Base-by-base conservation (phyloP, 2,329 filamentous ascomycete species). In the Macrophomina pseudophaseolina region DNA sequence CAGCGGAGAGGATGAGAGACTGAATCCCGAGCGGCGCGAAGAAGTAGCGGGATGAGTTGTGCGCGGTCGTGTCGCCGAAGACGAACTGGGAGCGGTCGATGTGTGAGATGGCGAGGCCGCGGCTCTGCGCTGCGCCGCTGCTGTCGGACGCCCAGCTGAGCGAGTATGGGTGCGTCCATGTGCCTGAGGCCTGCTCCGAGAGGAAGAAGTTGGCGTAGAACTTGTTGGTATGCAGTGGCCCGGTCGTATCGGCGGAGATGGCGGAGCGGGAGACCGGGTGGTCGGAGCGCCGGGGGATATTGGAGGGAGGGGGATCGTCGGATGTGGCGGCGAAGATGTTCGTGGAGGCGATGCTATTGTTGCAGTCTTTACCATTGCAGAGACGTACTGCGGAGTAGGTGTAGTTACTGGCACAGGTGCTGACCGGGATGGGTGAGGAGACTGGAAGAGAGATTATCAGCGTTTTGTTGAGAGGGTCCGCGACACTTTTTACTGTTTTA, bases 21-120 rank as follows among this genome's bases (percentile, higher is more conserved):
- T 96, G 90, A 18, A 97, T 90, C 0, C 92, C 92, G 63, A 95
- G 82, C 0, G 95, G 94, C 71, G 92, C 94, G 73, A 92, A 86
- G 73, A 91, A 98, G 76, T 90, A 97, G 35, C 85, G 80, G 68
- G 84, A 83, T 4, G 84, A 70, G 18, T 69, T 71, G 8, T 66
- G 65, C 33, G 35, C n/a, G 80, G 81, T 5, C 7, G 91, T 92
- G 71, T 86, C 90, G 14, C 70, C 76, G 64, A 72, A 78, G 0
- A 90, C 89, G 64, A 90, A 82, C 76, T 94, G 88, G 53, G 81
- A 80, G 1, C 86, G 81, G 64, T 94, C 90, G 4, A 90, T 85
- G 73, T 97, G 94, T 11, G 90, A 90, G 63, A 97, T 85, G 0
- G 88, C 82, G 79, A 98, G 84, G 40, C 94, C 94, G 84, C 88